Evolutionary conservation across 345 rosid species (phyloP).

Genomic region (Pistacia atlantica): DNA sequence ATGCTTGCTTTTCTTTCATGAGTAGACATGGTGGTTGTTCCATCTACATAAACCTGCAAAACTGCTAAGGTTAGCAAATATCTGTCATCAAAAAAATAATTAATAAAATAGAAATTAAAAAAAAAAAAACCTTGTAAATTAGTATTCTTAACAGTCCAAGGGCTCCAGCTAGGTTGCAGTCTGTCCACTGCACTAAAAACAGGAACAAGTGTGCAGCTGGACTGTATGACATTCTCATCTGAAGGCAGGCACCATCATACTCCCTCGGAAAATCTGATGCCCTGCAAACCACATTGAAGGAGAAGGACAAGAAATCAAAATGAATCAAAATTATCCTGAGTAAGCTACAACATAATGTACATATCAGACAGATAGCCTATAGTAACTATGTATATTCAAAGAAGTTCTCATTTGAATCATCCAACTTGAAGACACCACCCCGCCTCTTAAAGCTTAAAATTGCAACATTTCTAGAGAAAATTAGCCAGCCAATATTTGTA

Average conservation of each 20-base stretch:
- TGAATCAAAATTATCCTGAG: not conserved
- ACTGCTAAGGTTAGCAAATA: not conserved
- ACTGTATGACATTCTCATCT: constrained; percentile 78
- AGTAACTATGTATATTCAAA: too few relatives aligned
- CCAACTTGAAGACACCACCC: too few relatives aligned
- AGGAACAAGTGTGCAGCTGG: constrained; percentile 71
- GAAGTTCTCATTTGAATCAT: too few relatives aligned
- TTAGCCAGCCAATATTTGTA: not conserved
- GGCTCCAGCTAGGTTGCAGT: constrained; percentile 65
- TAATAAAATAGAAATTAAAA: not conserved
- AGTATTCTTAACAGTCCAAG: constrained; percentile 66
- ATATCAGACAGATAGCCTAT: not conserved
- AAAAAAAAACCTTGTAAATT: constrained; percentile 55
- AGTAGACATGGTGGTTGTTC: constrained; percentile 62
- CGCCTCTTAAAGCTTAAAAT: not conserved
- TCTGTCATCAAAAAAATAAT: not conserved
- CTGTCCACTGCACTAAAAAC: constrained; percentile 74
- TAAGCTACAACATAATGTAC: not conserved
- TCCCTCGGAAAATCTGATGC: constrained; percentile 67
- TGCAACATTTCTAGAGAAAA: not conserved
- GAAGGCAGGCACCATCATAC: constrained; percentile 70
- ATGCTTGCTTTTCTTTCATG: constrained; percentile 63
- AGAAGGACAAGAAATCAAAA: constrained; percentile 3
- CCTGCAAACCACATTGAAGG: constrained; percentile 33
- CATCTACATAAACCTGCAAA: constrained; percentile 68